Evolutionary conservation across 257 asterid species (phyloP).

Genomic region (Salvia rosmarinus): DNA sequence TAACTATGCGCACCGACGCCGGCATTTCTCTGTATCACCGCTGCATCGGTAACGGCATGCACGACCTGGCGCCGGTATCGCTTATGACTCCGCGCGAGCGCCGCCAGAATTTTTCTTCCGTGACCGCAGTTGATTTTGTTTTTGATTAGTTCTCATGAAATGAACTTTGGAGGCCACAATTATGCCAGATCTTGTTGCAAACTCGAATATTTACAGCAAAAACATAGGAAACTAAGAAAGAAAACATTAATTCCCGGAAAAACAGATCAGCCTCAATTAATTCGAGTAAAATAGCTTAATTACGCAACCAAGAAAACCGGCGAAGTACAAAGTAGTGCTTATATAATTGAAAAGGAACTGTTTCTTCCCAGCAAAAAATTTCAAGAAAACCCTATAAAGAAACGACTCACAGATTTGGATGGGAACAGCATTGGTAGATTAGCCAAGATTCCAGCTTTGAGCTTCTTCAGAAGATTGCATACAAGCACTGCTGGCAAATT

Average conservation of each 20-base stretch:
- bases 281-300: neutral
- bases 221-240: constrained; percentile 6
- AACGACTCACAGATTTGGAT: constrained; percentile 44
- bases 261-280: constrained; percentile 37
- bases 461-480: constrained; percentile 32
- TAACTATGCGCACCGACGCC: too few species aligned
- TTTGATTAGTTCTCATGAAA: too few species aligned
- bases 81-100: too few species aligned
- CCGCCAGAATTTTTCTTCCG: too few species aligned
- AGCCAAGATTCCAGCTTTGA: constrained; percentile 35
- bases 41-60: too few species aligned
- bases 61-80: too few species aligned
- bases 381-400: constrained; percentile 8
- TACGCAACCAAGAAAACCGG: constrained; percentile 7
- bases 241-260: constrained; percentile 22
- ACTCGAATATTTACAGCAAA: constrained; percentile 20
- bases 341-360: neutral
- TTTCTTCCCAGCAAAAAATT: constrained; percentile 24
- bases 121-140: too few species aligned
- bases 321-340: neutral
- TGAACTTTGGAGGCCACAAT: constrained; percentile 24
- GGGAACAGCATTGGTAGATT: constrained; percentile 34
- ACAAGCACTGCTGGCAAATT: constrained; percentile 23
- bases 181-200: constrained; percentile 43
- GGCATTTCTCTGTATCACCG: too few species aligned